phyloP scores from a whole-genome alignment of 2,329 filamentous ascomycete species.

The Hymenoscyphus albidus region DNA sequence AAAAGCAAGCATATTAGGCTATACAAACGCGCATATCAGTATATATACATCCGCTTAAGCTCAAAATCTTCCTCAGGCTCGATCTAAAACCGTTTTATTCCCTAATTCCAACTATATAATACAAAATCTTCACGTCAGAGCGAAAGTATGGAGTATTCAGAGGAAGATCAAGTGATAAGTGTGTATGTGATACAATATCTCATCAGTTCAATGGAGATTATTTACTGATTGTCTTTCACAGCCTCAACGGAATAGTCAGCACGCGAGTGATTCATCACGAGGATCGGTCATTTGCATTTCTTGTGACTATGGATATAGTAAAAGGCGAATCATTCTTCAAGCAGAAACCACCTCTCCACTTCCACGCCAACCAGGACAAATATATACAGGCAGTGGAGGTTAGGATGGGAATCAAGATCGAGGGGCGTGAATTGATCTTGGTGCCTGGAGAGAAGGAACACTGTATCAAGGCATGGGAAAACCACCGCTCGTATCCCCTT shows the following conservation, averaged over 20 bases:
- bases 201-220: not conserved
- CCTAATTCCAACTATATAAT: not conserved
- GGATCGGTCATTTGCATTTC: not conserved
- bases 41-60: not conserved
- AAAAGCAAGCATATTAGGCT: not conserved
- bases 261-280: not conserved
- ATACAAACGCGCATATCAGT: not conserved
- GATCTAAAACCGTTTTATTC: not conserved
- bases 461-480: not conserved
- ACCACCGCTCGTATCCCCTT: not conserved
- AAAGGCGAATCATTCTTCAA: not conserved
- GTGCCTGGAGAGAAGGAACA: not conserved
- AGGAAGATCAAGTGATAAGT: not conserved
- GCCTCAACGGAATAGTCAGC: not conserved
- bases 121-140: no score
- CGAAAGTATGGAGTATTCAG: no score
- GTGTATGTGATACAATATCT: not conserved
- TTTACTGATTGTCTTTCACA: not conserved
- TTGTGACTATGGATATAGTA: not conserved
- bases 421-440: not conserved
- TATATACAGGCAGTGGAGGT: not conserved
- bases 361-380: not conserved
- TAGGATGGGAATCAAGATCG: not conserved
- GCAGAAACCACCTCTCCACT: not conserved
- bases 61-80: not conserved